Base-by-base conservation (phyloP, 1,284 basidiomycete genomes). In the Austroboletus niveus region DNA sequence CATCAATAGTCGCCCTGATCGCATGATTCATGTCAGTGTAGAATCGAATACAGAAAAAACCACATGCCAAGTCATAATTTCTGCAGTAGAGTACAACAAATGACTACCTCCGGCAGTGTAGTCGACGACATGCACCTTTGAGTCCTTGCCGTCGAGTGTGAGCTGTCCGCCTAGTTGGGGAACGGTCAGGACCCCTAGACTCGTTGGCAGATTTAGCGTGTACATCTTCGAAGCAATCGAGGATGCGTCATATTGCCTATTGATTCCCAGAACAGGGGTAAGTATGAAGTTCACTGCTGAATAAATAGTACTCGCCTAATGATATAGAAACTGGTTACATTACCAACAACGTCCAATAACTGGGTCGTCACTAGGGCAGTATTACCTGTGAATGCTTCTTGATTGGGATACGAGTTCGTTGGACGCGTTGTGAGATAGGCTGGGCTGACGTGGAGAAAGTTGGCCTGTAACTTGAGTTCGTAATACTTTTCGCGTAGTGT, bases 401-500 rank as follows among this genome's bases (percentile, higher is more conserved):
- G 70, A 9, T 70, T 70, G 17, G 58, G 63, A 52, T 60, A 53
- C 39, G 74, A 65, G 51, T 78, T 77, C 56, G 66, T 67, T 3
- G 75, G 76, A 27, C 72, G 68, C 9, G 69, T 72, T 5, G 77
- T 79, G 31, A 78, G 66, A 57, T 72, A 79, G 7, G 76, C 74
- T 11, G 75, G 74, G 38, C 74, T 77, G 35, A 74, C 76, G 8
- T 69, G 69, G 42, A 77, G 62, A 66, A 77, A 77, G 60, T 75
- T 71, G 42, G 75, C 73, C 57, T 77, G 75, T 20, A 77, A 57
- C 57, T 79, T 79, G 47, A 79, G 62, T 53, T 79, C 77, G 51
- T 78, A 77, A 57, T 73, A 77, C 57, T 79, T 79, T 52, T 78
- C 75, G 31, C 77, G 70, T 15, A 79, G 67, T 4, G 74, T 72